Conservation (phyloP, 2,329 filamentous ascomycete genomes). For the Fusarium torulosum region DNA sequence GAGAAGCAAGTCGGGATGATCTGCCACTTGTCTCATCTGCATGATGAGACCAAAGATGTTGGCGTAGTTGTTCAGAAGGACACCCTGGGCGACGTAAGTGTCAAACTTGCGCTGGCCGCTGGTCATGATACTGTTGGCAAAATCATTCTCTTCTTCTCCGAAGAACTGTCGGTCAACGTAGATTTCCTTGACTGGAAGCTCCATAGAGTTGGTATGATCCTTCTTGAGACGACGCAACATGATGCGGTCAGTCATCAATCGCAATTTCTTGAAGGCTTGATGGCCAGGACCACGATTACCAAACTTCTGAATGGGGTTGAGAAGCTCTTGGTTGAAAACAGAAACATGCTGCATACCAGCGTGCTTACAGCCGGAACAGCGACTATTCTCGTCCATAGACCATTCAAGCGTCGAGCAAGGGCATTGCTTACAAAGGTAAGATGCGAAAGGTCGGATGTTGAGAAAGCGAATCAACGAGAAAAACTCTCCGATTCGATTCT, state of each 20-base stretch:
- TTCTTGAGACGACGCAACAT: slow-evolving; percentile 97
- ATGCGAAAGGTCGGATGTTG: slow-evolving; percentile 87
- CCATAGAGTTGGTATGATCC: slow-evolving; percentile 94
- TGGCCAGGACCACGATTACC: slow-evolving; percentile 72
- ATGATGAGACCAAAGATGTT: slow-evolving; percentile 99
- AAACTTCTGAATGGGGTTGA: slow-evolving; percentile 81
- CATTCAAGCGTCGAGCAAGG: slow-evolving; percentile 85
- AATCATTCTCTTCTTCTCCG: slow-evolving; percentile 94
- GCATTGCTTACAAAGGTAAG: slow-evolving; percentile 93
- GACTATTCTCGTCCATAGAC: slow-evolving; percentile 78
- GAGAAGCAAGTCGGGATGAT: slow-evolving; percentile 93
- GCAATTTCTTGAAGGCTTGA: slow-evolving; percentile 82
- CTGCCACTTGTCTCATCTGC: slow-evolving; percentile 98
- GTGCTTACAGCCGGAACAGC: slow-evolving; percentile 73
- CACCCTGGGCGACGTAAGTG: slow-evolving; percentile 93
- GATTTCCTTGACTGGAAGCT: slow-evolving; percentile 94
- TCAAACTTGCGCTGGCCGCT: slow-evolving; percentile 91
- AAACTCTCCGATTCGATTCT: slow-evolving; percentile 97
- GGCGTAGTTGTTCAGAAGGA: slow-evolving; percentile 96
- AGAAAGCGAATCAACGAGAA: slow-evolving; percentile 95
- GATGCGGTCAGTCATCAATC: slow-evolving; percentile 89
- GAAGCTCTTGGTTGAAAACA: slow-evolving; percentile 93
- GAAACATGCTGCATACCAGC: slow-evolving; percentile 60
- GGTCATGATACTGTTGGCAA: slow-evolving; percentile 95
- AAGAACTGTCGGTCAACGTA: slow-evolving; percentile 96